These are phyloP conservation scores for Aspergillus sergii DNA, from an alignment of 2,329 filamentous ascomycete species.

Conservation along the genomic window DNA sequence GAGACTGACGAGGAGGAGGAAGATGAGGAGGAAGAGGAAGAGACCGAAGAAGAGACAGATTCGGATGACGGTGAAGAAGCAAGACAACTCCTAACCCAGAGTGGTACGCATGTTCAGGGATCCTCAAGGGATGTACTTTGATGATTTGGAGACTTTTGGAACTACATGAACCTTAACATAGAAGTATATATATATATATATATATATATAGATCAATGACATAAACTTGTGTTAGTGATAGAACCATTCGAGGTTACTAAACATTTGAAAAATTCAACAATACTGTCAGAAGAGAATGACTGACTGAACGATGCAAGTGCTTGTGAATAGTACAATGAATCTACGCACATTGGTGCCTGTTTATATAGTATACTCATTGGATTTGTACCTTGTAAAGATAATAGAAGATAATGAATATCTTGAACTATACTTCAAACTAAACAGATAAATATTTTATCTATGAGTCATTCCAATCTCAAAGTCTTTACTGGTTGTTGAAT, in stretches of 20 bases:
- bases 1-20: slow-evolving; percentile 52
- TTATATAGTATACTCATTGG: no score
- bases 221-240: not conserved
- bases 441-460: no score
- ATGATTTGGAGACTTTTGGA: not conserved
- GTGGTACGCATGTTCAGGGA: not conserved
- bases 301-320: not conserved
- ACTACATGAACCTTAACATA: not conserved
- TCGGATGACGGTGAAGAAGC: slow-evolving; percentile 50
- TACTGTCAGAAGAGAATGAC: not conserved
- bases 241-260: not conserved
- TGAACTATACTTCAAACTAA: no score
- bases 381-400: no score
- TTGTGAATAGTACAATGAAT: not conserved
- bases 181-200: not conserved
- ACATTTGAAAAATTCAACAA: not conserved
- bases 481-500: no score
- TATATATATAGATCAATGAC: not conserved
- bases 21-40: slow-evolving; percentile 49
- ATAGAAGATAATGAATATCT: no score
- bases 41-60: slow-evolving; percentile 43
- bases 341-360: no score
- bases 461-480: no score
- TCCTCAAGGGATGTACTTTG: not conserved
- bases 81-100: slow-evolving; percentile 17